Percentiles rank a stretch among this genome's conserved stretches.
Conservation (phyloP, 805 yeast species). For the Wickerhamomyces mucosus region DNA sequence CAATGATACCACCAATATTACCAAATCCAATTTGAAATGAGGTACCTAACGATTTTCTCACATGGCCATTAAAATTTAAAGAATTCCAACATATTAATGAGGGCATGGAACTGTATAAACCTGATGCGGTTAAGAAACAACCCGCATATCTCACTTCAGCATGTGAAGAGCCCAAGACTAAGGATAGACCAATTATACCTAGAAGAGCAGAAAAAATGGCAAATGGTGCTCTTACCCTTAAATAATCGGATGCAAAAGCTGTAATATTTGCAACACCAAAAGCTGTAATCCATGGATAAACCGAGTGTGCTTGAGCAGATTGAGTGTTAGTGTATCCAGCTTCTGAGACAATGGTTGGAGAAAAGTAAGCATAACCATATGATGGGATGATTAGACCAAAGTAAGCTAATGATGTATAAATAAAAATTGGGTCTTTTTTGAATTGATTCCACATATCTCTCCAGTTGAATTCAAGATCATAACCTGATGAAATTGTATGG, state of each 20-base stretch:
- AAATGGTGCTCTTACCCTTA: constrained; percentile 35
- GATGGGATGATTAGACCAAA: constrained; percentile 31
- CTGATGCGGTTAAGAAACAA: constrained; percentile 28
- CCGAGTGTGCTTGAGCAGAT: constrained; percentile 70
- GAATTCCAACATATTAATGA: constrained; percentile 28
- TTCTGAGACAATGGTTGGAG: constrained; percentile 29
- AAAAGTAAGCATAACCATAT: constrained; percentile 36
- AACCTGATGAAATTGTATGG: constrained; percentile 28
- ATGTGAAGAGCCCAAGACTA: constrained; percentile 26
- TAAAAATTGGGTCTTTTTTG: constrained; percentile 48
- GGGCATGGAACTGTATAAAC: constrained; percentile 30
- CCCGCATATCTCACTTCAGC: constrained; percentile 33
- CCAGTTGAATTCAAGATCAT: constrained; percentile 23
- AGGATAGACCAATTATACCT: constrained; percentile 24
- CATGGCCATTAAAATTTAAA: constrained; percentile 29
- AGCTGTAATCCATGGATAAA: constrained; percentile 78
- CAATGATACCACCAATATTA: constrained; percentile 30
- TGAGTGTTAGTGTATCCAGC: constrained; percentile 46
- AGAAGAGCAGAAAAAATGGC: constrained; percentile 25
- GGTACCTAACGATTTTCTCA: constrained; percentile 29
- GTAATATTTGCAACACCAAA: constrained; percentile 54
- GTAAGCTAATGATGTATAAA: constrained; percentile 25
- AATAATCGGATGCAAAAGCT: constrained; percentile 56
- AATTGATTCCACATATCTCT: constrained; percentile 26
- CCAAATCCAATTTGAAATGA: constrained; percentile 31